Base-by-base conservation (phyloP, 177 flowering plant species). In the Tripterygium wilfordii region DNA sequence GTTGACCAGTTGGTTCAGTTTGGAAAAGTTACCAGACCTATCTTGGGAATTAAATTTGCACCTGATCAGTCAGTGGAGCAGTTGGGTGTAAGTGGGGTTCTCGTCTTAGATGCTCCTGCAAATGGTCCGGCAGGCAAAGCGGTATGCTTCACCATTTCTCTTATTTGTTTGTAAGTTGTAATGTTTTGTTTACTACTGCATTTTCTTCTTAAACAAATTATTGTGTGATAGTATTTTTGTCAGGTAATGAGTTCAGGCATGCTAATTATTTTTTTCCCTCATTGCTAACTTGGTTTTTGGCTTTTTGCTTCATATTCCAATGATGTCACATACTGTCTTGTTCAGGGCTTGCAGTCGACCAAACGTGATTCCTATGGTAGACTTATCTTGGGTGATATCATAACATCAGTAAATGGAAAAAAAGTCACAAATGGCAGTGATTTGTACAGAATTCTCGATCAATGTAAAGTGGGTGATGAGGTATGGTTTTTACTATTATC, bases 1-100 rank as follows among this genome's bases (percentile, higher is more conserved):
- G 98, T 91, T 51, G 95, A 91, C 32, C 98, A 91, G 64, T 55
- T 91, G 65, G 96, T 88, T 44, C 72, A 57, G 51, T 91, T 64
- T 72, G 98, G 98, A 27, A 91, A 88, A 62, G 98, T 91, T 37
- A 91, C 96, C 3, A 75, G 98, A 51, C 98, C 98, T 20, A 77
- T 91, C 63, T 70, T 91, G 48, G 98, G 96, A 27, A 88, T 91
- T 45, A 91, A 91, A 55, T 88, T 91, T 66, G 98, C 98, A 42
- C 98, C 98, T 21, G 98, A 91, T 79, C 96, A 88, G 42, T 85
- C 98, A 21, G 96, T 88, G 36, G 98, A 91, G 71, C 98, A 91
- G 61, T 62, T 91, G 40, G 98, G 98, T 8, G 85, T 91, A 25
- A 83, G 90, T 61, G 96, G 98, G 26, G 98, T 91, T 55, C 98